These are phyloP conservation scores for Nowakowskiella sp. DNA, from an alignment of 192 early-diverging fungal genomes.

Conservation along the genomic window DNA sequence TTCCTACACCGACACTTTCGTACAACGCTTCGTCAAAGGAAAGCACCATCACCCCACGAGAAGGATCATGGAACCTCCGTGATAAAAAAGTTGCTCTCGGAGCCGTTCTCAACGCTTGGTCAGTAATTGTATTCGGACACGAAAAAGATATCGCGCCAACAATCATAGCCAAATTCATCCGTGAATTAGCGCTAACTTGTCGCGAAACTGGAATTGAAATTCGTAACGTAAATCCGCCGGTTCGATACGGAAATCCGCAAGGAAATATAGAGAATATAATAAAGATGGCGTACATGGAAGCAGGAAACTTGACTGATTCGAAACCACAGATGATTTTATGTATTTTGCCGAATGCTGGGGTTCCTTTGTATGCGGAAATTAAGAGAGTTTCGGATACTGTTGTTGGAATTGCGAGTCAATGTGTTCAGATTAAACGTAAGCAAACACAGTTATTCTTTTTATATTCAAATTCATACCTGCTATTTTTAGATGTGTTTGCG, in stretches of 20 bases:
- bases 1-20: conserved; percentile 1
- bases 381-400: conserved; percentile 40
- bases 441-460: background rate
- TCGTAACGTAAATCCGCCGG: conserved; percentile 1
- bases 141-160: conserved; percentile 3
- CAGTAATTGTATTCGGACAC: conserved; percentile 14
- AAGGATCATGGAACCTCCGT: conserved; percentile 24
- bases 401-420: conserved; percentile 45
- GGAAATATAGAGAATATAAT: conserved; percentile 13
- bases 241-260: conserved; percentile 4
- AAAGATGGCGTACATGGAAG: conserved; percentile 12
- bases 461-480: conserved; percentile 1
- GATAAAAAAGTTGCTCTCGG: conserved; percentile 14
- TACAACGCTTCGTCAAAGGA: conserved; percentile 5
- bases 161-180: conserved; percentile 8
- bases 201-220: conserved; percentile 5
- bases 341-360: conserved; percentile 9
- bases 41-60: conserved; percentile 5
- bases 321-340: conserved; percentile 4
- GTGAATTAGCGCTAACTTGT: conserved; percentile 5
- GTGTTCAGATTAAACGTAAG: conserved; percentile 22
- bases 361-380: conserved; percentile 39
- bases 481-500: conserved; percentile 3
- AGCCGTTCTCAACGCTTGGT: background rate
- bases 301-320: background rate